phyloP scores from a whole-genome alignment of 768 basidiomycete genomes.

The Cystobasidium ongulense region DNA sequence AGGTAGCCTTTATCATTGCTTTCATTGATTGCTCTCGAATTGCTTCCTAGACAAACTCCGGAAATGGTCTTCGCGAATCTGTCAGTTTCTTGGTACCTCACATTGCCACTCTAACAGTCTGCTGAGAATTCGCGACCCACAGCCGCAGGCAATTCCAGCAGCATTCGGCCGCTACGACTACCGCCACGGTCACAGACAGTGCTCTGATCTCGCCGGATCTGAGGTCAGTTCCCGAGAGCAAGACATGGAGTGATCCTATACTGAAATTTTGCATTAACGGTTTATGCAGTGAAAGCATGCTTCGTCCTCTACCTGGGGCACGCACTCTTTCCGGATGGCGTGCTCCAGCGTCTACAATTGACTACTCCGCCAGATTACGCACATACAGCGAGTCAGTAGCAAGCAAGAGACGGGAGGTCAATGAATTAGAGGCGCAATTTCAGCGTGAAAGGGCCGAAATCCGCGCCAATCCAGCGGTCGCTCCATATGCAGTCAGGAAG shows the following conservation, averaged over 20 bases:
- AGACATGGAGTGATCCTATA: too few relatives aligned
- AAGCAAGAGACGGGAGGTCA: not conserved
- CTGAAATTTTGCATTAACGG: too few relatives aligned
- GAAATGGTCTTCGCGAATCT: not conserved
- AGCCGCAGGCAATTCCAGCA: not conserved
- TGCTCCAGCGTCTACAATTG: not conserved
- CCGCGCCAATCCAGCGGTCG: not conserved
- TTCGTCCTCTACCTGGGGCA: not conserved
- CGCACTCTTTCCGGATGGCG: not conserved
- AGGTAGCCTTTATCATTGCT: too few relatives aligned
- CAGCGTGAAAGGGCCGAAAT: not conserved
- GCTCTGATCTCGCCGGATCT: not conserved
- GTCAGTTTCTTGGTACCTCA: not conserved
- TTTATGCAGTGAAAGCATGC: not conserved
- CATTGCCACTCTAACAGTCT: too few relatives aligned
- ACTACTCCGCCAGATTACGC: not conserved
- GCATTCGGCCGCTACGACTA: not conserved
- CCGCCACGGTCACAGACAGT: not conserved
- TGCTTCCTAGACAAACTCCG: not conserved
- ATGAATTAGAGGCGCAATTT: not conserved
- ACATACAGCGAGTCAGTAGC: not conserved
- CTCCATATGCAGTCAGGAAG: not conserved
- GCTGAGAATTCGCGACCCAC: not conserved
- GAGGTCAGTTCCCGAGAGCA: not conserved
- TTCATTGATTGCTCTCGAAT: too few relatives aligned